Conservation (phyloP, 1,139 yeast species). For the Suhomyces anneliseae region DNA sequence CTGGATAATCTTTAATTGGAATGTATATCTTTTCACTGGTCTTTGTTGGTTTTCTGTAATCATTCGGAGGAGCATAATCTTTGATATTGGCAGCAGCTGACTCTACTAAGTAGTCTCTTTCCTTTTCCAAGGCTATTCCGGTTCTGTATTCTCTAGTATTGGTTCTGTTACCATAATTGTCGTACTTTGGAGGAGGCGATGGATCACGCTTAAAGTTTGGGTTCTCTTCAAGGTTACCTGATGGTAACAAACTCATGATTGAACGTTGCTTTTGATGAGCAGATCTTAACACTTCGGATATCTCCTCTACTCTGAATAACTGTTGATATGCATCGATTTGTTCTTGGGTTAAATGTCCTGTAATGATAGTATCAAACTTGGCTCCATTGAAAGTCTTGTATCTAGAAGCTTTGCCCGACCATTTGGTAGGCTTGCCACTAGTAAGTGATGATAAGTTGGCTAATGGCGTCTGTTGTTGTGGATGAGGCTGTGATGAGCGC, state of each 20-base stretch:
- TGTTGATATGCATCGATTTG: conserved; percentile 82
- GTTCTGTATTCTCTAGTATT: conserved; percentile 80
- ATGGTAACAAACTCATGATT: conserved; percentile 37
- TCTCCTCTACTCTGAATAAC: conserved; percentile 76
- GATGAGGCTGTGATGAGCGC: not conserved
- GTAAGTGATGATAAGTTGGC: not conserved
- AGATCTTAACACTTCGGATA: conserved; percentile 45
- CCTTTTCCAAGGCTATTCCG: conserved; percentile 64
- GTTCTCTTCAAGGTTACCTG: conserved; percentile 25
- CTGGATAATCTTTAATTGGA: conserved; percentile 87
- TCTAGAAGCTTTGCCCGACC: conserved; percentile 45
- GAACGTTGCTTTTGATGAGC: conserved; percentile 55
- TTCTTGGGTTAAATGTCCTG: conserved; percentile 71
- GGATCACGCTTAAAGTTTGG: conserved; percentile 58
- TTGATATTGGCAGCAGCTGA: conserved; percentile 71
- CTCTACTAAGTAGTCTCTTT: conserved; percentile 76
- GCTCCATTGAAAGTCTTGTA: conserved; percentile 30
- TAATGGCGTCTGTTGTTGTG: not conserved
- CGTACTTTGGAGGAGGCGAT: conserved; percentile 93
- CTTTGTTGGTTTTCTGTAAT: conserved; percentile 68
- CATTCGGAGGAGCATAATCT: conserved; percentile 77
- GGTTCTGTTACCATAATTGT: conserved; percentile 73
- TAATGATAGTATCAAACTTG: conserved; percentile 41
- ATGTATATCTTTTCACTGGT: conserved; percentile 81
- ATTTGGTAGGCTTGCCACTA: conserved; percentile 27